Percentiles rank a stretch among this genome's conserved stretches.
phyloP scores from a whole-genome alignment of 306 rosid genomes.

The Elaeagnus macrophylla region DNA sequence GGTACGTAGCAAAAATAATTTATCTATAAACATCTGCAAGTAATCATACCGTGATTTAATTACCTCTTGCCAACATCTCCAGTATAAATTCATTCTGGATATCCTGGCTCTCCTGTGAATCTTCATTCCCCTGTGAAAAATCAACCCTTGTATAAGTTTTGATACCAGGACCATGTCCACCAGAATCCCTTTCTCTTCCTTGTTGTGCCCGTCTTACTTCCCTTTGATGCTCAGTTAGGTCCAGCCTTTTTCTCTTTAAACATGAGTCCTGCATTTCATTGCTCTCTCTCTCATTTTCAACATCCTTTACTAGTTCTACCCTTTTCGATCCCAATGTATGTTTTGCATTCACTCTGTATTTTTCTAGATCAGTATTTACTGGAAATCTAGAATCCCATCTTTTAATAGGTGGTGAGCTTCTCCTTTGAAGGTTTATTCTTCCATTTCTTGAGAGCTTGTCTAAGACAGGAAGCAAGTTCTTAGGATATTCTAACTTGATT shows the following conservation, averaged over 20 bases:
- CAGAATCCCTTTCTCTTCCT: conserved; percentile 53
- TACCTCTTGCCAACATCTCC: conserved; percentile 34
- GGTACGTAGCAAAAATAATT: no score
- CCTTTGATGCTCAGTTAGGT: conserved; percentile 70
- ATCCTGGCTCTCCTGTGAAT: conserved; percentile 57
- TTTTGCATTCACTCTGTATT: conserved; percentile 38
- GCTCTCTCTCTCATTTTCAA: conserved; percentile 11
- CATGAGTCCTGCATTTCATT: conserved; percentile 17
- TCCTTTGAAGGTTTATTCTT: conserved; percentile 53
- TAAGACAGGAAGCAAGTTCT: conserved; percentile 44
- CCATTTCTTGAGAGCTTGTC: conserved; percentile 63
- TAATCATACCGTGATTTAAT: conserved; percentile 1
- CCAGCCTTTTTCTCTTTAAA: conserved; percentile 46
- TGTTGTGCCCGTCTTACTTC: conserved; percentile 73
- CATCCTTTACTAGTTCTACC: conserved; percentile 34
- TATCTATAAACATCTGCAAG: no score
- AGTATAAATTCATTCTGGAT: conserved; percentile 46
- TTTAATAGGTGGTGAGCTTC: conserved; percentile 39
- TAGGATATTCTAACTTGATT: conserved; percentile 51
- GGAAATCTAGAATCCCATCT: conserved; percentile 31
- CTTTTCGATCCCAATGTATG: conserved; percentile 52
- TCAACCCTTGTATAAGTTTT: conserved; percentile 61
- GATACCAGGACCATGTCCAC: conserved; percentile 70
- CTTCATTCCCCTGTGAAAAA: conserved; percentile 53
- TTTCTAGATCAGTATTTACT: conserved; percentile 21